These are phyloP conservation scores for Fusarium lyarnte DNA, from an alignment of 2,329 filamentous ascomycete genomes.

Conservation along the genomic window DNA sequence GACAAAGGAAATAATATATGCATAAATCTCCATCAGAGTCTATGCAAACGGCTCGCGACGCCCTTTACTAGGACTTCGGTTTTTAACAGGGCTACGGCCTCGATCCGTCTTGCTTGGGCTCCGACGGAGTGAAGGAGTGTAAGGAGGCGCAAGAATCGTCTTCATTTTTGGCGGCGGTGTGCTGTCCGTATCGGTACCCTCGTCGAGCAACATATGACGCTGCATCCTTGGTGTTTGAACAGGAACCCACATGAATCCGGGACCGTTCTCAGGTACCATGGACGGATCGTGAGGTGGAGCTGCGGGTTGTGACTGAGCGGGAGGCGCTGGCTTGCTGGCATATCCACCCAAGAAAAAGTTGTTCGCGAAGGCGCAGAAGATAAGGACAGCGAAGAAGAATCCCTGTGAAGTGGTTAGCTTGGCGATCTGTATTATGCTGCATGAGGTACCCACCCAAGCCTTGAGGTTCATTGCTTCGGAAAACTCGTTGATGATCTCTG, in stretches of 20 bases:
- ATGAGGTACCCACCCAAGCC: constrained; percentile 59
- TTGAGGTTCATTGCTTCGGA: constrained; percentile 91
- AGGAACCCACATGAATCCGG: constrained; percentile 61
- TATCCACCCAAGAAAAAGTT: constrained; percentile 57
- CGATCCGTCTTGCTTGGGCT: constrained; percentile 62
- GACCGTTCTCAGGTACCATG: constrained; percentile 46
- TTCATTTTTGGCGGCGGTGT: constrained; percentile 56
- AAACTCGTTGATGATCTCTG: constrained; percentile 93
- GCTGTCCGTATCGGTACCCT: constrained; percentile 62
- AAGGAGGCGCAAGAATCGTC: constrained; percentile 54
- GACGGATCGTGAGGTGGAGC: constrained; percentile 32
- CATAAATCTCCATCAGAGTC: neutral
- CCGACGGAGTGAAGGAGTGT: constrained; percentile 57
- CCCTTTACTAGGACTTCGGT: constrained; percentile 52
- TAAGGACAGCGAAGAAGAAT: constrained; percentile 61
- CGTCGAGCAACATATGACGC: constrained; percentile 55
- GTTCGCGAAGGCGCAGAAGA: constrained; percentile 60
- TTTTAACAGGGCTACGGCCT: constrained; percentile 59
- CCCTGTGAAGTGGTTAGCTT: constrained; percentile 49
- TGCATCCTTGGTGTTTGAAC: constrained; percentile 59
- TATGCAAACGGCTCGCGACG: constrained; percentile 20
- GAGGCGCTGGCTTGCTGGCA: constrained; percentile 42
- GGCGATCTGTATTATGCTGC: neutral
- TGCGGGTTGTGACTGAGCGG: constrained; percentile 41
- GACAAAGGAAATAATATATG: constrained; percentile 14